These are phyloP conservation scores for Yamadazyma sp. DNA, from an alignment of 1,139 yeast species.

Conservation along the genomic window DNA sequence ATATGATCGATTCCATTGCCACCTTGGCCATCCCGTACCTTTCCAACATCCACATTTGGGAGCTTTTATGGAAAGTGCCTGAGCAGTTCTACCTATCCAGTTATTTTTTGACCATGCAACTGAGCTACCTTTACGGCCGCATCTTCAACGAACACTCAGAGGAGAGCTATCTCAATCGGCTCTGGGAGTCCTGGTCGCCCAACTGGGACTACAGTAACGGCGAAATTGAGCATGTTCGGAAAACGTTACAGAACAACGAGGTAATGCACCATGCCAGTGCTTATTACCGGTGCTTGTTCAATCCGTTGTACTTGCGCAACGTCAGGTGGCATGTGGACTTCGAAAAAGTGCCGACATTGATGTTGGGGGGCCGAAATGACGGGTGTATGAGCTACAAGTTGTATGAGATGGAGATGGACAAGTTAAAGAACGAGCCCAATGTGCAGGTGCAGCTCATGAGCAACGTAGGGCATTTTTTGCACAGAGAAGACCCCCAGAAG, in stretches of 20 bases:
- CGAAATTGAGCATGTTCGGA: conserved; percentile 31
- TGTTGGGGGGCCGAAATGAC: conserved; percentile 39
- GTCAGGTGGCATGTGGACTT: conserved; percentile 34
- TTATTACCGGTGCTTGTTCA: conserved; percentile 37
- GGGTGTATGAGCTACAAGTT: conserved; percentile 39
- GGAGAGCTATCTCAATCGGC: conserved; percentile 28
- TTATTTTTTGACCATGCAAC: conserved; percentile 46
- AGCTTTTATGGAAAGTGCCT: conserved; percentile 31
- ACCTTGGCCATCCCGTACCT: conserved; percentile 44
- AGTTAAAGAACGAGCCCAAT: conserved; percentile 20
- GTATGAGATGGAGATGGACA: conserved; percentile 25
- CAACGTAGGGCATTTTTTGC: conserved; percentile 42
- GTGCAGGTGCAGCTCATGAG: conserved; percentile 31
- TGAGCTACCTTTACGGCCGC: conserved; percentile 23
- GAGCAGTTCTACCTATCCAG: conserved; percentile 36
- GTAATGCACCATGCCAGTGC: conserved; percentile 43
- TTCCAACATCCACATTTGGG: conserved; percentile 27
- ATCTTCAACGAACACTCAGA: conserved; percentile 19
- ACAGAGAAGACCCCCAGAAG: conserved; percentile 37
- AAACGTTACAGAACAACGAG: conserved; percentile 25
- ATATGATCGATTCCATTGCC: conserved; percentile 33
- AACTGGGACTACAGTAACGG: conserved; percentile 29
- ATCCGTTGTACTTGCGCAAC: conserved; percentile 23
- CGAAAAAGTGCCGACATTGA: conserved; percentile 38
- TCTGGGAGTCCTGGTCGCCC: conserved; percentile 48